These are phyloP conservation scores for Calonectria pseudoreteaudii DNA, from an alignment of 2,329 filamentous ascomycete species.

Conservation along the genomic window DNA sequence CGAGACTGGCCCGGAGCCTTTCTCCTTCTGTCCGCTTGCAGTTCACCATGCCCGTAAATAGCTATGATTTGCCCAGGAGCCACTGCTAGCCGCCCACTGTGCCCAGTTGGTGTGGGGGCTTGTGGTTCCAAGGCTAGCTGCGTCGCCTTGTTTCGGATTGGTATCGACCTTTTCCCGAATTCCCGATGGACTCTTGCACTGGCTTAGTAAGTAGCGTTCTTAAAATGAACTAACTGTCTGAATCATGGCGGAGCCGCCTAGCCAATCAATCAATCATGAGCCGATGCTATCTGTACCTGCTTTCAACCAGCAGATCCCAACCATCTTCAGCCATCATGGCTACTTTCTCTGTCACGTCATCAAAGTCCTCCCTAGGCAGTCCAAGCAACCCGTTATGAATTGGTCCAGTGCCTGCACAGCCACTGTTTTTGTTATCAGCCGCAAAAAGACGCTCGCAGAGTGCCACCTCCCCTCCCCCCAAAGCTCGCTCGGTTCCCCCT, in stretches of 20 bases:
- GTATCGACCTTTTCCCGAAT: neutral
- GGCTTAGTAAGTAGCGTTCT: neutral
- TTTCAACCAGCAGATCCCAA: neutral
- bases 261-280: neutral
- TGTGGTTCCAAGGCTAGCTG: neutral
- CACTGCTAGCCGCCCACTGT: neutral
- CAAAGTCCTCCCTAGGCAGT: constrained; percentile 68
- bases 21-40: neutral
- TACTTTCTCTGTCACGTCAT: constrained; percentile 52
- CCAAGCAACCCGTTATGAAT: constrained; percentile 64
- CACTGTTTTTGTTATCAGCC: constrained; percentile 38
- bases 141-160: neutral
- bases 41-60: neutral
- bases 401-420: constrained; percentile 55
- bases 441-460: constrained; percentile 70
- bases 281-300: neutral
- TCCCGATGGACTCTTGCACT: neutral
- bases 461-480: too few species aligned
- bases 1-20: neutral
- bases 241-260: neutral
- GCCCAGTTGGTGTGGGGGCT: neutral
- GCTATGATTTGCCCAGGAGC: neutral
- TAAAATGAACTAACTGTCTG: neutral
- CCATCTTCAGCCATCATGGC: constrained; percentile 13
- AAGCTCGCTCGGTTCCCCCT: constrained; percentile 56